Base-by-base conservation (phyloP, 1,139 yeast genomes). In the Debaryomycetaceae sp. region DNA sequence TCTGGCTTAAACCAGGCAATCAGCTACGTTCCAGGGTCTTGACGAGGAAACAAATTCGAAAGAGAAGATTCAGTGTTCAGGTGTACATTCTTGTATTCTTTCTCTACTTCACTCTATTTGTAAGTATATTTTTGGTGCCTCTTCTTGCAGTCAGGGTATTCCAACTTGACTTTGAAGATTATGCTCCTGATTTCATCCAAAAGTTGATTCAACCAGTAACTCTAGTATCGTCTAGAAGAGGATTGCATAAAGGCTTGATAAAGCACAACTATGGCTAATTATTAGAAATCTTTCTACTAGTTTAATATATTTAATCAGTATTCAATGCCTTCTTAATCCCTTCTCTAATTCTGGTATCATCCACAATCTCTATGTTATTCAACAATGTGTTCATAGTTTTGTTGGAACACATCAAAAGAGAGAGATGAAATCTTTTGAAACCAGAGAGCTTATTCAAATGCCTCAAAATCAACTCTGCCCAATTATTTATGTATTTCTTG, bases 1-100 rank as follows among this genome's bases (percentile, higher is more conserved):
- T 89, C 60, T 90, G 97, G 97, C 68, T 88, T 43, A 76, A 73
- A 41, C 96, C 96, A 1, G 74, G 78, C 1, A 62, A 70, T 49
- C 77, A 80, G 52, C 58, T 78, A 39, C 63, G 77, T 40, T 63
- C 77, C 45, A 62, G 77, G 46, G 53, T 70, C 17, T 53, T 67
- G 13, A 57, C 68, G 49, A 49, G 70, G 76, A 55, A 66, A 55
- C 53, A 63, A 60, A 41, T 64, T 63, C 44, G 64, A 27, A 55
- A 50, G 7, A 58, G 70, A 27, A 57, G 65, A 36, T 48, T 57
- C 6, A 59, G 72, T 62, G 47, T 64, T 56, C 31, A 66, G 56
- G 41, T 81, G 65, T 57, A 65, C 50, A 56, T 49, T 63, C 5
- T 62, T 70, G 24, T 85, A 60, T 68, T 67, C 49, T 34, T 80